Percentiles rank a stretch among this genome's conserved stretches.
These are phyloP conservation scores for Scenedesmus sp. DNA, from an alignment of 163 green algal genomes.

Conservation along the genomic window DNA sequence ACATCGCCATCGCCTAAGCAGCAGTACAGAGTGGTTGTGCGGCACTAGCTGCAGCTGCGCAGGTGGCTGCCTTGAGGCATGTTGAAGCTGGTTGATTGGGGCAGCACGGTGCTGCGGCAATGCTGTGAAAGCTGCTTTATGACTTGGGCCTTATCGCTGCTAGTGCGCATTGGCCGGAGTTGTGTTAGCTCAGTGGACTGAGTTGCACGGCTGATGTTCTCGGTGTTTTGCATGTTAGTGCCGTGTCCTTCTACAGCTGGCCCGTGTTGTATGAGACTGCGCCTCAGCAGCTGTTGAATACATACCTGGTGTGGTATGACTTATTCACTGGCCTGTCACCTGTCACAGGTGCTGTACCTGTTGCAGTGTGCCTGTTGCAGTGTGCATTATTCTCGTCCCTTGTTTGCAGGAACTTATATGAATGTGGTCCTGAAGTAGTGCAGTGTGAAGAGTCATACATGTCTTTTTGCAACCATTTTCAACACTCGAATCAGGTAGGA, in stretches of 20 bases:
- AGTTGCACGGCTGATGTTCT: no score
- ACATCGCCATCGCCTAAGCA: slow-evolving; percentile 61
- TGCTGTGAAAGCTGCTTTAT: neutral
- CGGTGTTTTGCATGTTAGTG: no score
- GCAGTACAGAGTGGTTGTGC: neutral
- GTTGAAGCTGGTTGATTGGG: neutral
- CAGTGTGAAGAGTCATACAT: neutral
- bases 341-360: neutral
- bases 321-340: neutral
- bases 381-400: neutral
- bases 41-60: neutral
- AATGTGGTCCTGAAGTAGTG: neutral
- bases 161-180: neutral
- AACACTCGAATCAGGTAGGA: neutral
- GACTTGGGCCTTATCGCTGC: neutral
- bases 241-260: no score
- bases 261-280: neutral
- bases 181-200: neutral
- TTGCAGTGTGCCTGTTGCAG: neutral
- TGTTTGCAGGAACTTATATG: neutral
- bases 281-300: neutral
- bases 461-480: no score
- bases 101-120: neutral
- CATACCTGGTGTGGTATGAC: neutral
- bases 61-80: neutral